Evolutionary conservation across 768 basidiomycete genomes (phyloP).

Genomic region (Trametes cingulata): DNA sequence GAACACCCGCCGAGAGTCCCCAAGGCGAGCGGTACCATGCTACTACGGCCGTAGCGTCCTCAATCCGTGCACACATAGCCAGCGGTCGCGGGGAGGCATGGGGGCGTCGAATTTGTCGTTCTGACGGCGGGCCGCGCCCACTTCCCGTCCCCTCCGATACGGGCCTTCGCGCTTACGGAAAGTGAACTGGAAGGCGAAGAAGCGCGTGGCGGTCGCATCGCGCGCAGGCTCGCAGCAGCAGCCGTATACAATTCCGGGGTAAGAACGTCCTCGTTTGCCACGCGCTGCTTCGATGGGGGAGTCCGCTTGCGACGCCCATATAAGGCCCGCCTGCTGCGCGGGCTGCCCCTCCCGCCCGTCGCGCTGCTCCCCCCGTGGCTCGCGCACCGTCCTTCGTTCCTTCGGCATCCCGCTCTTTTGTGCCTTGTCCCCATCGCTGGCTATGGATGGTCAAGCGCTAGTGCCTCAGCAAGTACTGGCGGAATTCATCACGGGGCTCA

Average conservation of each 20-base stretch:
- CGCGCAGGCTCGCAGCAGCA: not conserved
- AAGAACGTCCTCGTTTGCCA: not conserved
- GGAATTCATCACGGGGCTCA: slow-evolving; percentile 4
- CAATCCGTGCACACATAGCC: not conserved
- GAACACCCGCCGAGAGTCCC: not conserved
- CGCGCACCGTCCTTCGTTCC: not conserved
- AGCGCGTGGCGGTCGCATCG: slow-evolving; percentile 7
- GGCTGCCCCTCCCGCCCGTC: slow-evolving; percentile 1
- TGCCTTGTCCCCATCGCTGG: not conserved
- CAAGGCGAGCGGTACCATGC: not conserved
- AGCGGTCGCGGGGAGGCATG: too few species aligned
- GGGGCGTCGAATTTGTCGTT: too few species aligned
- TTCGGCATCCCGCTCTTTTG: slow-evolving; percentile 3
- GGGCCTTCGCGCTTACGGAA: not conserved
- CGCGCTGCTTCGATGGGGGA: slow-evolving; percentile 6
- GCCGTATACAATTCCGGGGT: slow-evolving; percentile 1
- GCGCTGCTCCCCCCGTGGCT: slow-evolving; percentile 3
- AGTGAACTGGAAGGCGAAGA: not conserved
- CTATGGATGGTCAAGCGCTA: not conserved
- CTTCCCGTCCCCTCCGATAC: slow-evolving; percentile 5
- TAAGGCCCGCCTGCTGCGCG: slow-evolving; percentile 2
- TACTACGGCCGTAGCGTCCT: too few species aligned
- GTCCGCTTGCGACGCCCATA: slow-evolving; percentile 2
- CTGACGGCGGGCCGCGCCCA: not conserved
- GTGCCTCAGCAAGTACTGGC: not conserved